Evolutionary conservation across 345 rosid genomes (phyloP).

Genomic region (Eutrema heterophyllum): DNA sequence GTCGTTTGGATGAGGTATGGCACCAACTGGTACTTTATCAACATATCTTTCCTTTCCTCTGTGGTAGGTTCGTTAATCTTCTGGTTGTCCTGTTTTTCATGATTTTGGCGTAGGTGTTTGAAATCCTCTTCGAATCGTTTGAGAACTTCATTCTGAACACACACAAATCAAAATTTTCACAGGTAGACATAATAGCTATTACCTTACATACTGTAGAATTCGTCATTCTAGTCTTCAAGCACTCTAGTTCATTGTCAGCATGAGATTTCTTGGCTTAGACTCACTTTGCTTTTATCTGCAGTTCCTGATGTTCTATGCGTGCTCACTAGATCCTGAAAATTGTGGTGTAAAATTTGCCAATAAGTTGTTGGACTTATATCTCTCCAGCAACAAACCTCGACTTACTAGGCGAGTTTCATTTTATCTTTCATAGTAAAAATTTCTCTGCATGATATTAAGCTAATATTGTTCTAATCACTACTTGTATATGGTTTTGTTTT

Average conservation of each 20-base stretch:
- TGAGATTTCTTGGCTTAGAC: background rate
- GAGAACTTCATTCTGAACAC: constrained; percentile 47
- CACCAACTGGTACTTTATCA: background rate
- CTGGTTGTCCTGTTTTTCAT: background rate
- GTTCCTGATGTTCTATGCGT: constrained; percentile 79
- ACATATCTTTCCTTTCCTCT: background rate
- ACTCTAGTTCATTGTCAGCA: background rate
- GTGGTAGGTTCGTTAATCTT: background rate
- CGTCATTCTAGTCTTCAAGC: background rate
- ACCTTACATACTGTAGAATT: background rate
- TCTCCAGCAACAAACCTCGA: constrained; percentile 33
- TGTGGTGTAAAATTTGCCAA: constrained; percentile 62
- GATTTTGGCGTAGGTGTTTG: constrained; percentile 49
- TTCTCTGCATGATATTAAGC: background rate
- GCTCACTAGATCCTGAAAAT: constrained; percentile 67
- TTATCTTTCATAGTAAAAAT: background rate
- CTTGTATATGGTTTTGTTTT: background rate
- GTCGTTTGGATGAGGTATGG: constrained; percentile 60
- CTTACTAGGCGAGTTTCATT: constrained; percentile 42
- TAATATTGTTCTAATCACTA: background rate
- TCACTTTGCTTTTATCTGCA: constrained; percentile 33
- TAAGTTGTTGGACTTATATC: constrained; percentile 45
- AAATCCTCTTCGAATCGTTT: constrained; percentile 59
- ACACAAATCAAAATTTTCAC: constrained; percentile 69
- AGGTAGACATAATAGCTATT: constrained; percentile 39